Conservation (phyloP, 2,329 filamentous ascomycete genomes). For the Elsinoe ampelina region DNA sequence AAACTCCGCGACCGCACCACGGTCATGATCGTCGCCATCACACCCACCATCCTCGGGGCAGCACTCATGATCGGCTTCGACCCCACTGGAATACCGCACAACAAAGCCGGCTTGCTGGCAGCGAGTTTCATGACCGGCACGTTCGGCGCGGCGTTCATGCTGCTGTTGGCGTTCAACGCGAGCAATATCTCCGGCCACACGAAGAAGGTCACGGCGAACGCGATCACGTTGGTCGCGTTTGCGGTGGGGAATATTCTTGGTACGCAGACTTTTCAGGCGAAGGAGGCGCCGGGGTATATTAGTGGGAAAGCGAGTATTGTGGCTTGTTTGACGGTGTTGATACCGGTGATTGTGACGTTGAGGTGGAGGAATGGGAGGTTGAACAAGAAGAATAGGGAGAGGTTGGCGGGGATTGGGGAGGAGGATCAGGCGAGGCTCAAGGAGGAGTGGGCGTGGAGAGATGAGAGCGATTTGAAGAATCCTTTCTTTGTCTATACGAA, state of each 20-base stretch:
- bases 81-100: conserved; percentile 22
- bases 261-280: conserved; percentile 36
- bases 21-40: conserved; percentile 35
- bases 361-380: conserved; percentile 25
- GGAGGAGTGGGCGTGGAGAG: conserved; percentile 23
- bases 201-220: conserved; percentile 42
- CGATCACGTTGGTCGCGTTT: conserved; percentile 36
- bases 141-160: conserved; percentile 30
- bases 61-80: conserved; percentile 33
- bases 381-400: conserved; percentile 21
- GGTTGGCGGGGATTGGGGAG: conserved; percentile 22
- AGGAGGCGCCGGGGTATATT: conserved; percentile 32
- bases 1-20: conserved; percentile 33
- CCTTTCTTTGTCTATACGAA: conserved; percentile 19
- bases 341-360: conserved; percentile 25
- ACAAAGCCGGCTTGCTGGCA: conserved; percentile 29
- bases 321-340: conserved; percentile 20
- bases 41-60: conserved; percentile 40
- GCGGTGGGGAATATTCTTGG: conserved; percentile 37
- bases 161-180: conserved; percentile 36
- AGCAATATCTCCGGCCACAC: conserved; percentile 41
- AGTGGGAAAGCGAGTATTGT: conserved; percentile 22
- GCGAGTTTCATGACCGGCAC: conserved; percentile 28
- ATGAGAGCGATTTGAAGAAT: conserved; percentile 19
- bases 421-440: conserved; percentile 21